A percentile compares a stretch with the other conserved stretches of the same genome.
Evolutionary conservation across 495 filamentous ascomycete species (phyloP).

Genomic region (Hypoxylon perforatum): DNA sequence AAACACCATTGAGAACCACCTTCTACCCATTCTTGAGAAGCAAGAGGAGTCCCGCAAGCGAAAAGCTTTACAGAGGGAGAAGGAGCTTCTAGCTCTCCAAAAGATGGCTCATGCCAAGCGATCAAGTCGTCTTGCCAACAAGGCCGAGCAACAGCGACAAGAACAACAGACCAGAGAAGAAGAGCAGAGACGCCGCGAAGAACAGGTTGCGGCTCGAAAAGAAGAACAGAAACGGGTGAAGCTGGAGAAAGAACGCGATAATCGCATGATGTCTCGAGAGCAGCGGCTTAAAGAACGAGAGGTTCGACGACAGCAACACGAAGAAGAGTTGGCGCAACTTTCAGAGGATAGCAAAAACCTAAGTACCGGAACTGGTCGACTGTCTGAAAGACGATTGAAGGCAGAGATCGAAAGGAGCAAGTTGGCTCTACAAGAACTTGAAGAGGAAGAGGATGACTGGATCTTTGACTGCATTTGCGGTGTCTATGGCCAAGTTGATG

Average conservation of each 20-base stretch:
- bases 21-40: slow-evolving; percentile 85
- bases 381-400: slow-evolving; percentile 82
- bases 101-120: slow-evolving; percentile 93
- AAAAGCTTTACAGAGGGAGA: slow-evolving; percentile 75
- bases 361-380: slow-evolving; percentile 69
- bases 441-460: slow-evolving; percentile 85
- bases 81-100: slow-evolving; percentile 81
- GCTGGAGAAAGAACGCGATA: slow-evolving; percentile 76
- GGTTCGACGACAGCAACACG: slow-evolving; percentile 78
- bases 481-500: slow-evolving; percentile 88
- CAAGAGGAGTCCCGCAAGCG: slow-evolving; percentile 79
- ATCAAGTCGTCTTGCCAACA: slow-evolving; percentile 86
- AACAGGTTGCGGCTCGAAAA: slow-evolving; percentile 73
- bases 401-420: slow-evolving; percentile 80
- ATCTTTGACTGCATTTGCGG: slow-evolving; percentile 95
- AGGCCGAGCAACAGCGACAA: slow-evolving; percentile 78
- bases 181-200: slow-evolving; percentile 73
- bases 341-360: slow-evolving; percentile 79
- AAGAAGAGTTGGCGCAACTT: slow-evolving; percentile 82
- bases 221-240: slow-evolving; percentile 76
- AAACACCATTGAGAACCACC: slow-evolving; percentile 73
- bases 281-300: slow-evolving; percentile 86
- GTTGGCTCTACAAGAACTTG: slow-evolving; percentile 76
- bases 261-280: slow-evolving; percentile 85
- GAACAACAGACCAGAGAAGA: slow-evolving; percentile 78